Base-by-base conservation (phyloP, 2,329 filamentous ascomycete species). In the Albophoma yamanashiensis region DNA sequence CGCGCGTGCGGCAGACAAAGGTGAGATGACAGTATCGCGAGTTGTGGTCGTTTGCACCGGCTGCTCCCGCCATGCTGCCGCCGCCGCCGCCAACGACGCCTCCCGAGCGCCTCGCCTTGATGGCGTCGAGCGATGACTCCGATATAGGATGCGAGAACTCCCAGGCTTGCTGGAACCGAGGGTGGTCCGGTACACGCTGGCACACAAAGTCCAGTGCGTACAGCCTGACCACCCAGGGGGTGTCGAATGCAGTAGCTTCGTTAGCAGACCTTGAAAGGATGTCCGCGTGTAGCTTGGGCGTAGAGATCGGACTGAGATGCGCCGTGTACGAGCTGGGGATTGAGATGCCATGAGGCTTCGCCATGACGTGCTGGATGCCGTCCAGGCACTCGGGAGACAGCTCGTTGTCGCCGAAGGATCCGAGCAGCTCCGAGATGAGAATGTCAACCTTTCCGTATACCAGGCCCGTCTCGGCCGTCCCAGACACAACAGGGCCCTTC, bases 341-440 rank as follows among this genome's bases (percentile, higher is more conserved):
- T 1, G 91, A 97, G 67, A 99, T 93, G 42, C 94, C 95, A 67
- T 93, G 84, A 0, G 82, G 80, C 0, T 88, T 78, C 14, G 83
- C 78, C n/a, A 99, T 78, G 52, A 97, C 89, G 68, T 93, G 88
- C 70, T 97, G 93, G 57, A 97, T 92, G 53, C 94, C 94, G 71
- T 99, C 94, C 14, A 99, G 81, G 69, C 94, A 99, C 76, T 99
- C 94, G 0, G 94, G 94, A 0, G 91, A 96, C 12, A 99, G 84
- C 74, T 99, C 94, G 69, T 99, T 99, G 75, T 99, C 94, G 31
- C 88, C 94, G 70, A 97, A 99, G 2, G 92, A 97, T 43, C 92
- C 94, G 0, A 99, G 83, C 0, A 99, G 84, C 73, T 99, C 94
- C 2, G 92, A 97, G 36, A 99, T 86, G 4, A 99, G 78, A 59